Percentiles rank a stretch among this genome's conserved stretches.
Conservation (phyloP, 73 alveolate species). For the Paramecium biaurelia region DNA sequence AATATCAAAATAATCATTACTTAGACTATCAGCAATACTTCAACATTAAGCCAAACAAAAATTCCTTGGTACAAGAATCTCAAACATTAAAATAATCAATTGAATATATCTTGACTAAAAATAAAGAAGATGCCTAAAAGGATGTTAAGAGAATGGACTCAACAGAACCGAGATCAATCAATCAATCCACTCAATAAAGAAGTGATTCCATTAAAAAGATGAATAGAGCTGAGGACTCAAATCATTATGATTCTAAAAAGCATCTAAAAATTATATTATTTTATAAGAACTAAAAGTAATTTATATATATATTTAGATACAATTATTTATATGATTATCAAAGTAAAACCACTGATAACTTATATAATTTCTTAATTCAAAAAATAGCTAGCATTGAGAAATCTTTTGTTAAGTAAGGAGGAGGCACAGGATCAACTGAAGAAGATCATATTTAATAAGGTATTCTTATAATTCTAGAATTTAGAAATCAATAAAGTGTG, state of each 20-base stretch:
- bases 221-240: not conserved
- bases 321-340: not conserved
- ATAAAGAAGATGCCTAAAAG: not conserved
- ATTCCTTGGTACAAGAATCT: not conserved
- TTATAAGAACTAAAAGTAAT: constrained; percentile 20
- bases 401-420: not conserved
- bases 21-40: not conserved
- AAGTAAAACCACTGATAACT: not conserved
- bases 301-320: not conserved
- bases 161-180: not conserved
- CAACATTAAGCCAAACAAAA: not conserved
- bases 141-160: not conserved
- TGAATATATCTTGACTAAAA: not conserved
- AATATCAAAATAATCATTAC: not conserved
- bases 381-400: constrained; percentile 4
- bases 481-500: constrained; percentile 36
- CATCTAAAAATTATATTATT: not conserved
- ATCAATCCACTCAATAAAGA: not conserved
- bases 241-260: constrained; percentile 11
- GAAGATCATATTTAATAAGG: constrained; percentile 18
- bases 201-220: not conserved
- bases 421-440: constrained; percentile 44
- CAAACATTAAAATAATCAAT: not conserved
- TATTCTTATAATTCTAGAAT: not conserved
- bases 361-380: constrained; percentile 17